Conservation (phyloP, 1,139 yeast genomes). For the Debaryomyces fabryi region DNA sequence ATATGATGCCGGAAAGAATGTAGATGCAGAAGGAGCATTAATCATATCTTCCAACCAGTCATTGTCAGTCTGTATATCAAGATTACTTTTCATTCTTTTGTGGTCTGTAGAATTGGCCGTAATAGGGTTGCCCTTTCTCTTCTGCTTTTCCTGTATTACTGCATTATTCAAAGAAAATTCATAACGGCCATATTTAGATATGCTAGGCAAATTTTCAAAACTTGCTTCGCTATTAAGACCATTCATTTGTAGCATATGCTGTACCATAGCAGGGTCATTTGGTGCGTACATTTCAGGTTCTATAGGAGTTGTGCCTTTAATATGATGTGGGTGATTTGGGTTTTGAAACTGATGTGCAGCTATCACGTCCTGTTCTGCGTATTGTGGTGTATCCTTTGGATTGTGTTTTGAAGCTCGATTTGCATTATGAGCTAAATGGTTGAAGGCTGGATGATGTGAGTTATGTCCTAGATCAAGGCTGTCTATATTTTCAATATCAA, state of each 20-base stretch:
- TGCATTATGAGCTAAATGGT: neutral
- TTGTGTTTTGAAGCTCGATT: neutral
- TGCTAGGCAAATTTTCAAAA: neutral
- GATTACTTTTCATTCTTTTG: neutral
- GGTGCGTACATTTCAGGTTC: slow-evolving; percentile 34
- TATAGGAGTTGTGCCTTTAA: slow-evolving; percentile 42
- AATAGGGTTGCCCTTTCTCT: neutral
- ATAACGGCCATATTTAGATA: slow-evolving; percentile 23
- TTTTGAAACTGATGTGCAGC: slow-evolving; percentile 34
- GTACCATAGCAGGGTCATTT: slow-evolving; percentile 27
- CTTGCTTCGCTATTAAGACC: slow-evolving; percentile 25
- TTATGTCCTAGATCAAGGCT: slow-evolving; percentile 27
- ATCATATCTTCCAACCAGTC: slow-evolving; percentile 74
- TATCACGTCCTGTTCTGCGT: slow-evolving; percentile 17
- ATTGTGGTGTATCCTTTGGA: slow-evolving; percentile 18
- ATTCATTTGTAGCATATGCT: slow-evolving; percentile 25
- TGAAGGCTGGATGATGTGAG: neutral
- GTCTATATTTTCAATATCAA: slow-evolving; percentile 43
- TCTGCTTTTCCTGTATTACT: slow-evolving; percentile 1
- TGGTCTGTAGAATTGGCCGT: neutral
- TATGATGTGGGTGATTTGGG: slow-evolving; percentile 41
- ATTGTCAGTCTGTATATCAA: slow-evolving; percentile 23
- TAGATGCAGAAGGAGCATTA: slow-evolving; percentile 58
- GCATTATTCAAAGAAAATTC: slow-evolving; percentile 7
- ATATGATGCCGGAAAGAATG: slow-evolving; percentile 51